Conservation (phyloP, 495 filamentous ascomycete species). For the Penicillium arizonense region DNA sequence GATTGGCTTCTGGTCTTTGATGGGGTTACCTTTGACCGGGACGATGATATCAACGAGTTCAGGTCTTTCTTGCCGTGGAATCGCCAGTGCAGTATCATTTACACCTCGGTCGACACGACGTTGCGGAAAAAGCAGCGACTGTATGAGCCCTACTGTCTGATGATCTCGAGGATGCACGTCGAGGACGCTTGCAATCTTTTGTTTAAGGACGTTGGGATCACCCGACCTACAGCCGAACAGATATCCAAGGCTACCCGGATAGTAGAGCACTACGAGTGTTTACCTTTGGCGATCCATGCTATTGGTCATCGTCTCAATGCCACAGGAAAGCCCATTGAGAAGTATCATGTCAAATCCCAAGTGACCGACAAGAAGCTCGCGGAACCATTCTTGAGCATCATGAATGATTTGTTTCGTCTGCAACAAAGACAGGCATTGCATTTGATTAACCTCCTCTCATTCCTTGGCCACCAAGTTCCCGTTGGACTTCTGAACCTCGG, state of each 20-base stretch:
- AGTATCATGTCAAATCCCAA: conserved; percentile 66
- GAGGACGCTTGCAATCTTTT: conserved; percentile 59
- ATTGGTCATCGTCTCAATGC: conserved; percentile 72
- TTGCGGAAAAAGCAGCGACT: conserved; percentile 66
- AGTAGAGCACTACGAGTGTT: conserved; percentile 65
- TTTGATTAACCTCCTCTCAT: conserved; percentile 71
- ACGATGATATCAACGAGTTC: conserved; percentile 56
- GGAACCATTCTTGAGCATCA: conserved; percentile 67
- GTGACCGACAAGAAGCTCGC: conserved; percentile 65
- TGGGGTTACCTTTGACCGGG: conserved; percentile 64
- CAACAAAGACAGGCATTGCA: conserved; percentile 63
- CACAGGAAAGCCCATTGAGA: conserved; percentile 66
- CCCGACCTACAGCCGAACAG: conserved; percentile 53
- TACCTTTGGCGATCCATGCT: conserved; percentile 78
- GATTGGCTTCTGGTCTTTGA: conserved; percentile 79
- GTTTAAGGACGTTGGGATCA: conserved; percentile 54
- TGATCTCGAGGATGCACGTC: conserved; percentile 56
- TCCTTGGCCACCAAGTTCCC: conserved; percentile 72
- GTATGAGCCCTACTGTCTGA: conserved; percentile 72
- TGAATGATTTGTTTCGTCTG: conserved; percentile 64
- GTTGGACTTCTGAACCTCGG: conserved; percentile 72
- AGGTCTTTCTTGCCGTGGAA: conserved; percentile 69
- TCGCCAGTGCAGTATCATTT: conserved; percentile 68
- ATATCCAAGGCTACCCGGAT: conserved; percentile 60
- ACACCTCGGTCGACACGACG: conserved; percentile 69